Base-by-base conservation (phyloP, 208 protist species). In the Angomonas desouzai region DNA sequence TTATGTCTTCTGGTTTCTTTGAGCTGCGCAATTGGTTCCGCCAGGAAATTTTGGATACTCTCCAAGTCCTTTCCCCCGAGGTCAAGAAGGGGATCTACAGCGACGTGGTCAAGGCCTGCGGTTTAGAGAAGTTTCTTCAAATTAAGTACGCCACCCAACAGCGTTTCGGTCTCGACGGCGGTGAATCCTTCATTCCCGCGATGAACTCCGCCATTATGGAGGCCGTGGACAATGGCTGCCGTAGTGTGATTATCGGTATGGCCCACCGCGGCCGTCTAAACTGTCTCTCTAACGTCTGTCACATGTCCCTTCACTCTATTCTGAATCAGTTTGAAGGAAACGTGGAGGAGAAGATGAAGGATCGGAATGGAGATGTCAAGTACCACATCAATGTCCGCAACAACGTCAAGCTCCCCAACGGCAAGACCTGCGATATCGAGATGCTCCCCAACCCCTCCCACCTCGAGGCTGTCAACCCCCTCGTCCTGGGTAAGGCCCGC, bases 371-470 rank as follows among this genome's bases (percentile, higher is more conserved):
- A 59, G 98, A 99, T 70, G 97, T 99, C 18, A 99, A 99, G 79
- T 99, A 99, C 82, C 97, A 99, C 74, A 79, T 99, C 18, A 98
- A 98, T 57, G 60, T 83, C 58, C 78, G 68, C 67, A 89, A 93
- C 43, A 86, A 55, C 29, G 72, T 93, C 28, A 66, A 51, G 22
- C 60, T 93, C 57, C 64, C 64, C 7, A 92, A 84, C 66, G 91
- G 89, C 58, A 79, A 96, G 38, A 77, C 71, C 9, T 76, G 99
- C 9, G 87, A 98, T 78, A 55, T 99, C 3, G 97, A 98, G 28
- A 83, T 99, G 40, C 77, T 99, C 33, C 90, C 98, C 20, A 99
- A 99, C 85, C 98, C 98, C 27, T 98, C 98, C 6, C 98, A 99
- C 72, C 79, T 99, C 9, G 98, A 99, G 83, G 96, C 98, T n/a